These are phyloP conservation scores for Megacollybia marginata DNA, from an alignment of 768 basidiomycete species.

Conservation along the genomic window DNA sequence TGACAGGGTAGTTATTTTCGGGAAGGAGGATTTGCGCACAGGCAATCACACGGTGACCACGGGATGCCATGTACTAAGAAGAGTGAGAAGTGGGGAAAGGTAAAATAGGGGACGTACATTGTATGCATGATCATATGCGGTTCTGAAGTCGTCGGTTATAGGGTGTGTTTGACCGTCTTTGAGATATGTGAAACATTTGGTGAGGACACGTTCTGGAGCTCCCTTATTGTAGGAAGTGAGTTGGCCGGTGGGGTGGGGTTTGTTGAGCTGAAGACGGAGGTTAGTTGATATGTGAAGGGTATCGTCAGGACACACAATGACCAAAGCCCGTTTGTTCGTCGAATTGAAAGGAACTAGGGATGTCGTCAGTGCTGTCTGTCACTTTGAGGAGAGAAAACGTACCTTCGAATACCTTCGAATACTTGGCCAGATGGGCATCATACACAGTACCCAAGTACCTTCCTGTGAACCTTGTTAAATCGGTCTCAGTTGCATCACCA, in stretches of 20 bases:
- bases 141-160: constrained; percentile 49
- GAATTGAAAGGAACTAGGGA: constrained; percentile 58
- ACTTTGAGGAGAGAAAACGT: background rate
- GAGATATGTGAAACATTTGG: constrained; percentile 54
- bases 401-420: constrained; percentile 59
- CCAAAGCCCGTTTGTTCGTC: constrained; percentile 70
- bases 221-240: constrained; percentile 59
- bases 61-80: constrained; percentile 73
- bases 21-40: constrained; percentile 56
- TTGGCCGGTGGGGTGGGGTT: constrained; percentile 39
- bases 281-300: constrained; percentile 1
- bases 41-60: constrained; percentile 70
- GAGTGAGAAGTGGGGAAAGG: background rate
- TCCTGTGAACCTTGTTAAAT: constrained; percentile 59
- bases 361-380: background rate
- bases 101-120: constrained; percentile 43
- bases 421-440: constrained; percentile 40
- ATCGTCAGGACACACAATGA: constrained; percentile 38
- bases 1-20: constrained; percentile 35
- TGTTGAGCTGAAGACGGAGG: constrained; percentile 36
- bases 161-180: constrained; percentile 40
- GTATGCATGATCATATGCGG: constrained; percentile 54
- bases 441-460: constrained; percentile 43
- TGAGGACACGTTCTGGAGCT: constrained; percentile 61
- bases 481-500: constrained; percentile 71